phyloP scores from a whole-genome alignment of 2,329 filamentous ascomycete species.

The Leptographium galeiforme region DNA sequence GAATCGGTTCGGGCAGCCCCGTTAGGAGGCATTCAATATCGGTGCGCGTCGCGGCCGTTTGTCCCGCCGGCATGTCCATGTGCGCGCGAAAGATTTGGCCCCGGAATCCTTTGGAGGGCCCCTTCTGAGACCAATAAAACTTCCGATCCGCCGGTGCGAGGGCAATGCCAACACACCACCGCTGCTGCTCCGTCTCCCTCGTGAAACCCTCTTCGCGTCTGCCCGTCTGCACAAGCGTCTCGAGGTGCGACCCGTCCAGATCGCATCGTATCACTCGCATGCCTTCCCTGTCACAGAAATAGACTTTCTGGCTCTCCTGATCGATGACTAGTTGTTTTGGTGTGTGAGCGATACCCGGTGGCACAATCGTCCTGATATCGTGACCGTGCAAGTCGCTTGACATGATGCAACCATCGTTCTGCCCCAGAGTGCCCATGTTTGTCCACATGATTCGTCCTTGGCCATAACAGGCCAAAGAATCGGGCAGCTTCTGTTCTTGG shows the following conservation, averaged over 20 bases:
- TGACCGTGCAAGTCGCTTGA: neutral
- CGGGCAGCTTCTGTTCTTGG: neutral
- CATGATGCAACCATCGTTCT: neutral
- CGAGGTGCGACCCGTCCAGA: neutral
- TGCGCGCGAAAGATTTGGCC: neutral
- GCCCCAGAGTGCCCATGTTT: neutral
- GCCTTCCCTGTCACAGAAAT: neutral
- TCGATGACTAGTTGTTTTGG: neutral
- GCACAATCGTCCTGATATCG: neutral
- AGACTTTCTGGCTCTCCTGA: neutral
- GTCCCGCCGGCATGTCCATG: neutral
- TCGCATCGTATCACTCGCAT: neutral
- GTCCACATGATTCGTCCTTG: neutral
- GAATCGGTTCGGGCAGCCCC: neutral
- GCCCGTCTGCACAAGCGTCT: neutral
- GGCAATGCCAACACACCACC: neutral
- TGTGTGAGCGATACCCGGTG: neutral
- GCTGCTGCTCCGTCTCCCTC: neutral
- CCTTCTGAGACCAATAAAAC: neutral
- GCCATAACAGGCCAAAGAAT: neutral
- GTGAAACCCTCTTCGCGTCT: neutral
- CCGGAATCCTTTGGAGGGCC: neutral
- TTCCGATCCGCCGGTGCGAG: neutral
- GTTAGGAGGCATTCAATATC: neutral
- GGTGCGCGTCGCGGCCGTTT: neutral